Percentiles rank a stretch among this genome's conserved stretches.
Evolutionary conservation across 306 rosid species (phyloP).

Genomic region (Begonia fuchsioides): DNA sequence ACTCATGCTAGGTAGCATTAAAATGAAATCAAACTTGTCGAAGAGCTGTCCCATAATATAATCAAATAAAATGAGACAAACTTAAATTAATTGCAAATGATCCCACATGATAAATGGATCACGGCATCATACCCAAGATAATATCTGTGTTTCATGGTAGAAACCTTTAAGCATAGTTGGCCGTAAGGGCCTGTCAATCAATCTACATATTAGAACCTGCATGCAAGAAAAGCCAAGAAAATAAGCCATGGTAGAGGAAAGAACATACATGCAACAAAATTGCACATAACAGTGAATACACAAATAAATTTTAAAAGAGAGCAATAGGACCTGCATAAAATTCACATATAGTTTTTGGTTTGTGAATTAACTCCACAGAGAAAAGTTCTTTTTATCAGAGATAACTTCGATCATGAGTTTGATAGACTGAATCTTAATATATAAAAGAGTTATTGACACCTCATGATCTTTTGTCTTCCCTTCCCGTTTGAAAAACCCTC

Average conservation of each 20-base stretch:
- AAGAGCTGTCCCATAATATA: too few species aligned
- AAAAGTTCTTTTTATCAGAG: too few species aligned
- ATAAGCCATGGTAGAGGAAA: neutral
- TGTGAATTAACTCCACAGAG: neutral
- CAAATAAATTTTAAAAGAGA: neutral
- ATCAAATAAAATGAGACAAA: too few species aligned
- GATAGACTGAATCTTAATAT: slow-evolving; percentile 3
- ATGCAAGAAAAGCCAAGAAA: slow-evolving; percentile 12
- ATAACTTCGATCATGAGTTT: slow-evolving; percentile 3
- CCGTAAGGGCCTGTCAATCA: slow-evolving; percentile 94
- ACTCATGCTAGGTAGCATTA: too few species aligned
- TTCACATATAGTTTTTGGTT: too few species aligned
- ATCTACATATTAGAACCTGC: slow-evolving; percentile 97
- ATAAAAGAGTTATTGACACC: slow-evolving; percentile 35
- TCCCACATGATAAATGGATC: too few species aligned
- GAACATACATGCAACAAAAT: too few species aligned
- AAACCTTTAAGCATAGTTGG: slow-evolving; percentile 92
- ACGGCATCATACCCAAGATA: slow-evolving; percentile 64
- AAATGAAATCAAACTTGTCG: too few species aligned
- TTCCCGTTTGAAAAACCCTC: slow-evolving; percentile 95
- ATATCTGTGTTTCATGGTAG: slow-evolving; percentile 88
- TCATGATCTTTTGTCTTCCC: slow-evolving; percentile 86
- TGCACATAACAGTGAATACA: neutral
- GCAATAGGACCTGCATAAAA: too few species aligned
- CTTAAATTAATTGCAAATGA: too few species aligned